These are phyloP conservation scores for Fragaria ananassa DNA, from an alignment of 306 rosid genomes.

Conservation along the genomic window DNA sequence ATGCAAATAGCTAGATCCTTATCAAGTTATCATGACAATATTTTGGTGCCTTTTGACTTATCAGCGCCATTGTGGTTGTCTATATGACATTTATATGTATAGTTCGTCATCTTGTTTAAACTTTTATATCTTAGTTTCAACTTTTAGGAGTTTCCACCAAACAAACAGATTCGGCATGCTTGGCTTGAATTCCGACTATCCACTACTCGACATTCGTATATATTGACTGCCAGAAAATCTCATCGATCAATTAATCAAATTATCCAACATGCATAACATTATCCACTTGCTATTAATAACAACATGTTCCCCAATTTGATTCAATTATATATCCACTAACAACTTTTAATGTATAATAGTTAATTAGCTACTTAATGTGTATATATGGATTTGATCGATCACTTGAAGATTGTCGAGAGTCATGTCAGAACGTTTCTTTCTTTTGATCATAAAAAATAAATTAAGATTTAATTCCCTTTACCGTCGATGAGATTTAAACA, in stretches of 20 bases:
- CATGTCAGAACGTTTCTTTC: no score
- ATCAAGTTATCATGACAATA: neutral
- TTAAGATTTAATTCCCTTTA: no score
- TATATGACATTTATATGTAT: neutral
- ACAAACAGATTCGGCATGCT: neutral
- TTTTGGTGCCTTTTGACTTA: constrained; percentile 1
- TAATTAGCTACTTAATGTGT: neutral
- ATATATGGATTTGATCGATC: neutral
- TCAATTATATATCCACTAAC: neutral
- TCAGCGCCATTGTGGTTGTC: neutral
- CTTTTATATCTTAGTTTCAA: neutral
- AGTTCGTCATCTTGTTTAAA: neutral
- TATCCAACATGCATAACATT: neutral
- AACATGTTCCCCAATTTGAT: neutral
- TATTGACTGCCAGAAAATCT: constrained; percentile 1
- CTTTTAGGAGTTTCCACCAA: constrained; percentile 5
- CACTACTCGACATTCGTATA: neutral
- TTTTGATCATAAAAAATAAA: no score
- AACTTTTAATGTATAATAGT: neutral
- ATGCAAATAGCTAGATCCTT: neutral
- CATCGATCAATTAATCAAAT: neutral
- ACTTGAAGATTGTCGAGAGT: no score
- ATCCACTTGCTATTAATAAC: neutral
- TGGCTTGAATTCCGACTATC: neutral
- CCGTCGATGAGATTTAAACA: no score